phyloP scores from a whole-genome alignment of 2,329 filamentous ascomycete genomes.

The Albophoma yamanashiensis region DNA sequence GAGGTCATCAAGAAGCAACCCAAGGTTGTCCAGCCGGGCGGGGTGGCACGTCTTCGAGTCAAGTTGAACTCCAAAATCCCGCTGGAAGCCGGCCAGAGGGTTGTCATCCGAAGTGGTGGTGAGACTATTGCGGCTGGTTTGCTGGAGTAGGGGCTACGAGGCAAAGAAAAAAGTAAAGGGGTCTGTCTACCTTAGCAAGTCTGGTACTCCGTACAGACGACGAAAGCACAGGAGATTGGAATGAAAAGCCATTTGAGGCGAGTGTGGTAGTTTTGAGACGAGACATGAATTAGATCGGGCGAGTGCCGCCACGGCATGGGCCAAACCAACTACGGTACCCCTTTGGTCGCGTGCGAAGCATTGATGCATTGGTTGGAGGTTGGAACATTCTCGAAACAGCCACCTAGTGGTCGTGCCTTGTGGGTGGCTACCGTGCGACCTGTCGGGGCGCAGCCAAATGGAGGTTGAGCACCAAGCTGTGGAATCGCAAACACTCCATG shows the following conservation, averaged over 20 bases:
- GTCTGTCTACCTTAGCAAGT: too few relatives aligned
- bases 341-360: background rate
- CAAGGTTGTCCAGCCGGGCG: slow-evolving; percentile 69
- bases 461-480: background rate
- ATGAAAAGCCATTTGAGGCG: background rate
- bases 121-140: slow-evolving; percentile 82
- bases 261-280: background rate
- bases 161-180: background rate
- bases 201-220: background rate
- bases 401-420: background rate
- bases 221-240: background rate
- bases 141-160: slow-evolving; percentile 47
- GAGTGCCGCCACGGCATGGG: background rate
- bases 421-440: background rate
- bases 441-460: background rate
- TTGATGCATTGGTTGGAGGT: background rate
- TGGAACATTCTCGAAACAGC: background rate
- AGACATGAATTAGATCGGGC: background rate
- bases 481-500: too few relatives aligned
- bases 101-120: slow-evolving; percentile 72
- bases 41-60: slow-evolving; percentile 66
- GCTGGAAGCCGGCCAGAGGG: slow-evolving; percentile 66
- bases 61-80: slow-evolving; percentile 66
- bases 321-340: background rate
- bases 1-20: slow-evolving; percentile 73